Evolutionary conservation across 192 early-diverging fungal species (phyloP).

Genomic region (Dimargaris cristalligena): DNA sequence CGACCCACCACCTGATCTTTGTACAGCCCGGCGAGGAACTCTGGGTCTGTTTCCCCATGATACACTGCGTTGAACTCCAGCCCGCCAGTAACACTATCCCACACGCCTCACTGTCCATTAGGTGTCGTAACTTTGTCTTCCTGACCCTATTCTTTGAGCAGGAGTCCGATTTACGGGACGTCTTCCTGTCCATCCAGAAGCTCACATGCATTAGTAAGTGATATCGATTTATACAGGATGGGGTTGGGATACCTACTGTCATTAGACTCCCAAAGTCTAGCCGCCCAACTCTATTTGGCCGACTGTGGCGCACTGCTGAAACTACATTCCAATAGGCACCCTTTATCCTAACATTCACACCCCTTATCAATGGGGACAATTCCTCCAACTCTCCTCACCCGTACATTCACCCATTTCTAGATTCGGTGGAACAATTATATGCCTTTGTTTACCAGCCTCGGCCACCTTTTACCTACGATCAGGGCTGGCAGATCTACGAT

Average conservation of each 20-base stretch:
- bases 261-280: not conserved
- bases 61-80: slow-evolving; percentile 50
- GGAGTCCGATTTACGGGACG: slow-evolving; percentile 52
- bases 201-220: slow-evolving; percentile 59
- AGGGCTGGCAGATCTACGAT: slow-evolving; percentile 64
- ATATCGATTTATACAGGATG: not conserved
- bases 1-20: slow-evolving; percentile 64
- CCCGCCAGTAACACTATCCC: slow-evolving; percentile 21
- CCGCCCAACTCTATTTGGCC: not conserved
- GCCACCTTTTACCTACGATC: slow-evolving; percentile 19
- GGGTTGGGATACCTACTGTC: not conserved
- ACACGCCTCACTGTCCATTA: slow-evolving; percentile 29
- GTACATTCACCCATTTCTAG: slow-evolving; percentile 19
- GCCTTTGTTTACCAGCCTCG: slow-evolving; percentile 51
- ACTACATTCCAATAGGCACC: not conserved
- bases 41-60: slow-evolving; percentile 69
- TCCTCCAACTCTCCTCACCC: not conserved
- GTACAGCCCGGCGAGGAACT: slow-evolving; percentile 4
- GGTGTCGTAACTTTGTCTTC: slow-evolving; percentile 70
- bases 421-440: slow-evolving; percentile 52
- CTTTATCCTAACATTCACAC: slow-evolving; percentile 10
- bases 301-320: not conserved
- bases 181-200: slow-evolving; percentile 62
- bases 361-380: not conserved
- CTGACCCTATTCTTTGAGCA: slow-evolving; percentile 46